Conservation (phyloP, 805 yeast species). For the Monosporozyma servazzii region DNA sequence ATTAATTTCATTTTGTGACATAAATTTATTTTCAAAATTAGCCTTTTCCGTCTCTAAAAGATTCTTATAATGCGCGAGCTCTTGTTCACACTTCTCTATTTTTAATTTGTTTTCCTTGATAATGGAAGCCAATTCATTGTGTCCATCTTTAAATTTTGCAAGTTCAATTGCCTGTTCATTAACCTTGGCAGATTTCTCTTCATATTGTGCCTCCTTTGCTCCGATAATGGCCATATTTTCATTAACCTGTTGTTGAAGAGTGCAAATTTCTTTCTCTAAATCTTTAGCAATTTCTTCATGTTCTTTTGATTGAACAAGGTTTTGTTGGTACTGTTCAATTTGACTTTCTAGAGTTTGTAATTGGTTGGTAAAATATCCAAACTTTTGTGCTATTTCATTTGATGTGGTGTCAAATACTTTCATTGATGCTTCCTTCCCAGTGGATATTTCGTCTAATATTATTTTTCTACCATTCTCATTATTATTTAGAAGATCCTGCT, state of each 20-base stretch:
- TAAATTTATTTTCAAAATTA: conserved; percentile 30
- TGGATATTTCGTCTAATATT: not conserved
- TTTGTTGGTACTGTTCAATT: conserved; percentile 6
- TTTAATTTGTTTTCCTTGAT: not conserved
- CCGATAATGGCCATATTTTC: conserved; percentile 19
- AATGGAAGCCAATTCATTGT: not conserved
- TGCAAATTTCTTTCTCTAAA: conserved; percentile 15
- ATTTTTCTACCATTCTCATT: not conserved
- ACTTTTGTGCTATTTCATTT: not conserved
- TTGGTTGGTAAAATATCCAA: not conserved
- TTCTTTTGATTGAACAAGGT: conserved; percentile 8
- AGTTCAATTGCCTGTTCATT: conserved; percentile 9
- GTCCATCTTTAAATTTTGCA: conserved; percentile 7
- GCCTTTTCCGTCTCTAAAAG: conserved; percentile 14
- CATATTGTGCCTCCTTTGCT: conserved; percentile 22
- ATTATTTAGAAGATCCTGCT: not conserved
- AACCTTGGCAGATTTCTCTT: conserved; percentile 9
- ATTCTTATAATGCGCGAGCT: conserved; percentile 2
- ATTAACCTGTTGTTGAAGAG: conserved; percentile 17
- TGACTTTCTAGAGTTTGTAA: not conserved
- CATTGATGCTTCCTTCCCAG: not conserved
- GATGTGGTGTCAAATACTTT: not conserved
- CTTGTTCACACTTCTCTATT: conserved; percentile 2
- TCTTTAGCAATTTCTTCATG: conserved; percentile 14
- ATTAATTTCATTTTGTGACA: conserved; percentile 30